A percentile compares a stretch with the other conserved stretches of the same genome.
Evolutionary conservation across 179 eudicot genomes (phyloP).

Genomic region (Spinacia oleracea): DNA sequence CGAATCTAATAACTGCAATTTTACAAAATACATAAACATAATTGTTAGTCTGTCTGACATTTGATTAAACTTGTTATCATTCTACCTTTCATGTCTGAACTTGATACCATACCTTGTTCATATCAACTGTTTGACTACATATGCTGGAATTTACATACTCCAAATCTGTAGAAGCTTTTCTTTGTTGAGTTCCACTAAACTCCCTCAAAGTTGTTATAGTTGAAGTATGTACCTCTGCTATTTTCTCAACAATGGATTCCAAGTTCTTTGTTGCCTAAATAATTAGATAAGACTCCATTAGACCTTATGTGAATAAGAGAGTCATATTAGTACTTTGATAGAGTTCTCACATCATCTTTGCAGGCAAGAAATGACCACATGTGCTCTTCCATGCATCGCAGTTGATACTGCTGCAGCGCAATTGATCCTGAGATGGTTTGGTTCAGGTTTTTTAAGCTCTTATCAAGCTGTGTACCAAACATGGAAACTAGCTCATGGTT

Average conservation of each 20-base stretch:
- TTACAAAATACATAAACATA: background rate
- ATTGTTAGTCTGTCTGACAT: background rate
- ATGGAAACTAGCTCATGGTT: slow-evolving; percentile 62
- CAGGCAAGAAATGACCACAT: slow-evolving; percentile 58
- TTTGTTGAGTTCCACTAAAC: slow-evolving; percentile 46
- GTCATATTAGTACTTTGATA: background rate
- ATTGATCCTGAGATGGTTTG: slow-evolving; percentile 57
- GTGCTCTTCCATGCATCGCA: slow-evolving; percentile 62
- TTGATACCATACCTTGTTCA: slow-evolving; percentile 53
- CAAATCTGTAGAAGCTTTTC: slow-evolving; percentile 49
- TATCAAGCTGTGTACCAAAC: slow-evolving; percentile 78
- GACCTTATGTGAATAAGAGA: slow-evolving; percentile 3
- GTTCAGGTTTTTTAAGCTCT: slow-evolving; percentile 65
- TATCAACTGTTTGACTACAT: slow-evolving; percentile 40
- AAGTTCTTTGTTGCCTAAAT: slow-evolving; percentile 52
- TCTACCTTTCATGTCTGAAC: background rate
- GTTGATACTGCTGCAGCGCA: slow-evolving; percentile 68
- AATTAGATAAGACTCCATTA: background rate
- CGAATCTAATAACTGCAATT: slow-evolving; percentile 51
- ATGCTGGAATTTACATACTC: slow-evolving; percentile 48
- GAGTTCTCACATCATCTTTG: slow-evolving; percentile 63
- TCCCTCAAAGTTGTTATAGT: slow-evolving; percentile 46
- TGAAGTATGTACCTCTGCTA: slow-evolving; percentile 46
- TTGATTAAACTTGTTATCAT: background rate
- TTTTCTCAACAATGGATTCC: slow-evolving; percentile 58